Conservation (phyloP, 805 yeast genomes). For the Brettanomyces naardenensis region DNA sequence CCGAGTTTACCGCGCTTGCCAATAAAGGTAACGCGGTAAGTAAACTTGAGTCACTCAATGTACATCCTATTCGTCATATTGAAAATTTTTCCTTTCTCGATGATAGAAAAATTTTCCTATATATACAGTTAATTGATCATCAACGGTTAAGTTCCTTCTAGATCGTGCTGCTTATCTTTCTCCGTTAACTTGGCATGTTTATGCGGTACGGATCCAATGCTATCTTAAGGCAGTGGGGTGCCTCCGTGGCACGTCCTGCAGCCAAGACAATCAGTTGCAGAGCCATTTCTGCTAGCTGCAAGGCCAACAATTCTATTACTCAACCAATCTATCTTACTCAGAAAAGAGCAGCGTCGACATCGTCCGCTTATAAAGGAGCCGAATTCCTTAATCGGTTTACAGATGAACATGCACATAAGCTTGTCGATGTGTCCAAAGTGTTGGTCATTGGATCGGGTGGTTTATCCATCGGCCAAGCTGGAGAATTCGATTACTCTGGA, state of each 20-base stretch:
- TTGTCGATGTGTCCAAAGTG: conserved; percentile 82
- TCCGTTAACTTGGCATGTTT: too few relatives aligned
- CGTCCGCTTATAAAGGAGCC: conserved; percentile 55
- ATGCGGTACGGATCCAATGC: conserved; percentile 1
- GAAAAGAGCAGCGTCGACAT: too few relatives aligned
- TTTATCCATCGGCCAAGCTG: conserved; percentile 96
- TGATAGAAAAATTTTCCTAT: too few relatives aligned
- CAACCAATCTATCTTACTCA: too few relatives aligned
- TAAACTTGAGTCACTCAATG: too few relatives aligned
- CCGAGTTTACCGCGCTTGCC: too few relatives aligned
- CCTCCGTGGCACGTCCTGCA: not conserved
- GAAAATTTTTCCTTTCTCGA: too few relatives aligned
- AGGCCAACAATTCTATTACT: not conserved
- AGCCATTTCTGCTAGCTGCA: not conserved
- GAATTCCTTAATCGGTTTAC: conserved; percentile 48
- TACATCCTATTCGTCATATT: too few relatives aligned
- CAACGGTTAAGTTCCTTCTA: too few relatives aligned
- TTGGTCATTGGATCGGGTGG: conserved; percentile 97
- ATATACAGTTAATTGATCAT: too few relatives aligned
- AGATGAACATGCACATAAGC: conserved; percentile 52
- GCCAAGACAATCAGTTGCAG: not conserved
- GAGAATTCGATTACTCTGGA: conserved; percentile 98
- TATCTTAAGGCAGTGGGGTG: not conserved
- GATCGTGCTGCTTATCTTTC: too few relatives aligned
- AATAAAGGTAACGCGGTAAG: too few relatives aligned